Base-by-base conservation (phyloP, 202 grass and related monocot species). In the Dendrocalamus latiflorus region DNA sequence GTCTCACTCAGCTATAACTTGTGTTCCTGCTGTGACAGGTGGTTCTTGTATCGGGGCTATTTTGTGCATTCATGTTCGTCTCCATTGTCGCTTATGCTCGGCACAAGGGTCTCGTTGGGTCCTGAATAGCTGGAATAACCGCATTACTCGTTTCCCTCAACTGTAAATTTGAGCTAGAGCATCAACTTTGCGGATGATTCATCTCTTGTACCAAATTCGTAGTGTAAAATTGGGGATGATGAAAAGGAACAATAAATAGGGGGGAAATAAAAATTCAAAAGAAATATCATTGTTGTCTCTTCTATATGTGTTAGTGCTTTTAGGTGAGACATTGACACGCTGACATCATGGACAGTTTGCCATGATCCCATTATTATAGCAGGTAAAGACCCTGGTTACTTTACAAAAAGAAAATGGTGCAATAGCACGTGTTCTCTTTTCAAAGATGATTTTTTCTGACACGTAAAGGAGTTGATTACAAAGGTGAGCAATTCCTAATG, bases 41-140 rank as follows among this genome's bases (percentile, higher is more conserved):
- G 87, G 87, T 95, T 72, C 34, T 90, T 20, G 71, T 95, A 13
- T 92, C 96, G 14, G 96, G 87, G 66, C 76, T 98, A 45, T 78
- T 87, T 57, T 93, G 72, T 25, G 85, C 83, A 24, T 74, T 91
- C 44, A 74, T 98, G 36, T 93, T 98, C 28, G 58, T 93, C 79
- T 70, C 22, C 21, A 87, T 95, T 77, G 83, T 98, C 76, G 87
- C 87, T 68, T 95, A 95, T 76, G 96, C 96, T 85, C 90, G 89
- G 56, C 89, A 87, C 80, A 95, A 90, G 88, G 96, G 96, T 20
- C 93, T 98, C 15, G 89, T 95, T 72, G 93, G 96, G 59, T 90
- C 96, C 33, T 90, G 89, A 95, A 65, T 83, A 28, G 39, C 45
- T 58, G 70, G 56, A 86, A 86, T 83, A 77, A 83, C 50, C n/a